These are phyloP conservation scores for Aureobasidium sp. DNA, from an alignment of 2,329 filamentous ascomycete species.

Conservation along the genomic window DNA sequence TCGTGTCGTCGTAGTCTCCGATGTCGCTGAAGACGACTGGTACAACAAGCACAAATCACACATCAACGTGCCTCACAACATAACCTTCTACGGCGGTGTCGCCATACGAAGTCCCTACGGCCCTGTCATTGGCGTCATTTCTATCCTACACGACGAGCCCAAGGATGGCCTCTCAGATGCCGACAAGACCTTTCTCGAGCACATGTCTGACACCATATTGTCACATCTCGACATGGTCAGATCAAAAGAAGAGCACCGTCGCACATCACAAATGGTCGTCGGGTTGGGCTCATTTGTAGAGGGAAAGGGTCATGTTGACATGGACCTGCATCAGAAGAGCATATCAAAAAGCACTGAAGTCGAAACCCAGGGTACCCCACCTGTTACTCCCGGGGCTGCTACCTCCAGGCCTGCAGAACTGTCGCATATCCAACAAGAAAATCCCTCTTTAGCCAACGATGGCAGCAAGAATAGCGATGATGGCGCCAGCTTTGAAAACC, in stretches of 20 bases:
- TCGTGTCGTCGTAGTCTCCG: not conserved
- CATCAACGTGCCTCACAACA: not conserved
- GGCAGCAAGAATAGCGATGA: not conserved
- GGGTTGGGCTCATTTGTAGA: conserved; percentile 45
- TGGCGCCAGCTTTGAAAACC: not conserved
- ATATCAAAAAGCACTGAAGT: not conserved
- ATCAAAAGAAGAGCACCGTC: conserved; percentile 46
- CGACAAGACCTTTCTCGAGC: conserved; percentile 50
- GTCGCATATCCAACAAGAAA: not conserved
- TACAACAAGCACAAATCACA: not conserved
- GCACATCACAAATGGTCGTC: conserved; percentile 48
- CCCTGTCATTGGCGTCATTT: conserved; percentile 54
- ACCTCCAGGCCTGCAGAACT: not conserved
- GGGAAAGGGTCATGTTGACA: conserved; percentile 12
- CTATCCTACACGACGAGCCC: conserved; percentile 51
- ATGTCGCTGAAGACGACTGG: not conserved
- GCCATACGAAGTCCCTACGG: conserved; percentile 54
- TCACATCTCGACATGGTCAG: conserved; percentile 54
- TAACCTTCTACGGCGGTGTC: conserved; percentile 50
- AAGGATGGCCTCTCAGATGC: conserved; percentile 44
- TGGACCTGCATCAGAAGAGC: not conserved
- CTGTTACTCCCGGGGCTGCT: not conserved
- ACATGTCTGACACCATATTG: conserved; percentile 52
- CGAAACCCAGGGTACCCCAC: not conserved
- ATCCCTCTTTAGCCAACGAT: not conserved